These are phyloP conservation scores for Plasmodium gallinaceum DNA, from an alignment of 169 alveolate species.

Conservation along the genomic window DNA sequence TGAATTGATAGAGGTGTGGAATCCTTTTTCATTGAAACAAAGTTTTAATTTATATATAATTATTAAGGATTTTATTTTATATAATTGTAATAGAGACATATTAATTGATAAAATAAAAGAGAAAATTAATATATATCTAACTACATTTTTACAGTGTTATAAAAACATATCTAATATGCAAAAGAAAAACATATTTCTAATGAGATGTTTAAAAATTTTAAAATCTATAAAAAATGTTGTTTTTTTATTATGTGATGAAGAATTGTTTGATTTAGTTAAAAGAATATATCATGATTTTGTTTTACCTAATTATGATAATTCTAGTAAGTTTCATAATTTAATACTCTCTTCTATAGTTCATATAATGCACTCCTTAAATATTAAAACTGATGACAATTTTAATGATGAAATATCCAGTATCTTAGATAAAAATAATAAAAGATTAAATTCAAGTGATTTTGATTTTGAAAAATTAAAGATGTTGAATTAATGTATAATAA, in stretches of 20 bases:
- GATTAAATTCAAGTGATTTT: slow-evolving; percentile 24
- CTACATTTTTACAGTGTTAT: slow-evolving; percentile 48
- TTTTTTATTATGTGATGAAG: slow-evolving; percentile 10
- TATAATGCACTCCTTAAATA: slow-evolving; percentile 33
- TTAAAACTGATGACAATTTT: slow-evolving; percentile 20
- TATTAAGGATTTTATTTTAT: slow-evolving; percentile 34
- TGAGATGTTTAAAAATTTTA: slow-evolving; percentile 71
- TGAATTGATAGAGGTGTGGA: slow-evolving; percentile 71
- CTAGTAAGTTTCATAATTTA: slow-evolving; percentile 52
- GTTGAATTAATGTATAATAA: slow-evolving; percentile 1
- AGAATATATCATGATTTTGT: slow-evolving; percentile 42
- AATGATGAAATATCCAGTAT: background rate
- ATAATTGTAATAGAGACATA: slow-evolving; percentile 9
- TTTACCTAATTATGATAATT: slow-evolving; percentile 43
- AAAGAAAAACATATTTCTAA: slow-evolving; percentile 63
- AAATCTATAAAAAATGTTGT: slow-evolving; percentile 38
- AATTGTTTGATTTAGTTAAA: slow-evolving; percentile 37
- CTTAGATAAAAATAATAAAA: slow-evolving; percentile 1
- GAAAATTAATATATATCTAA: slow-evolving; percentile 15
- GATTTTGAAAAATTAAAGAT: slow-evolving; percentile 19
- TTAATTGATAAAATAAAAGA: slow-evolving; percentile 23
- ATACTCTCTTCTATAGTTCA: slow-evolving; percentile 27
- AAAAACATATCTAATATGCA: slow-evolving; percentile 35
- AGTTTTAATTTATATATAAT: slow-evolving; percentile 44
- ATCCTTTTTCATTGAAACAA: slow-evolving; percentile 64